Base-by-base conservation (phyloP, 2,329 filamentous ascomycete species). In the Pseudogymnoascus sp. region DNA sequence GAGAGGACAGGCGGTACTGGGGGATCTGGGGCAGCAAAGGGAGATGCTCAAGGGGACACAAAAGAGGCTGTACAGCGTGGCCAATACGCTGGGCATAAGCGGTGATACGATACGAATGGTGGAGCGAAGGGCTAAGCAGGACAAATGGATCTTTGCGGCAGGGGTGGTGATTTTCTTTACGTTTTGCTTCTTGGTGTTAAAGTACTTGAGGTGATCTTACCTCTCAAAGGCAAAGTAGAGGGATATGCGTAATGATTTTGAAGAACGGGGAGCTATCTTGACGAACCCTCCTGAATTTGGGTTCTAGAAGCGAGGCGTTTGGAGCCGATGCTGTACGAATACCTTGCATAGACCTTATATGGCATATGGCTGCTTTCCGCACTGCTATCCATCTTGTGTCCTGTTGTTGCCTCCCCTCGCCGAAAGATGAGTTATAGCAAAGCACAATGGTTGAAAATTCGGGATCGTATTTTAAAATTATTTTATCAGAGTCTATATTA, bases 31-130 rank as follows among this genome's bases (percentile, higher is more conserved):
- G 2, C 84, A 95, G 72, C 95, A 99, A 79, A 84, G 91, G 62
- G 93, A 98, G 74, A 93, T 97, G 79, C 81, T 99, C 67, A 99
- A 99, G 79, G 90, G 89, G 61, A 98, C 95, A 22, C 95, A 99
- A 77, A 89, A 89, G 75, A 86, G 87, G 73, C 80, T 99, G 60
- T 98, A 98, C 73, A 93, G 86, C 70, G 92, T 97, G 19, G 95
- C 91, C 6, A 98, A 96, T 73, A 98, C 95, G 22, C 78, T 99
- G 59, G 95, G 95, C 0, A 84, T 99, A 65, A 96, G 90, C 72
- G 93, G 93, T 19, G 93, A 98, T 74, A 99, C 95, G 1, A 99
- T 99, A 68, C 87, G 95, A 56, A 98, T 95, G 91, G 89, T 99
- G 43, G 93, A 98, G 78, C 79, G 95, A 69, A 82, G 95, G 66